Evolutionary conservation across 164 flowering plant species (phyloP), one percentile per base, ranked within the genome.

Genomic region (Umbellularia californica): DNA sequence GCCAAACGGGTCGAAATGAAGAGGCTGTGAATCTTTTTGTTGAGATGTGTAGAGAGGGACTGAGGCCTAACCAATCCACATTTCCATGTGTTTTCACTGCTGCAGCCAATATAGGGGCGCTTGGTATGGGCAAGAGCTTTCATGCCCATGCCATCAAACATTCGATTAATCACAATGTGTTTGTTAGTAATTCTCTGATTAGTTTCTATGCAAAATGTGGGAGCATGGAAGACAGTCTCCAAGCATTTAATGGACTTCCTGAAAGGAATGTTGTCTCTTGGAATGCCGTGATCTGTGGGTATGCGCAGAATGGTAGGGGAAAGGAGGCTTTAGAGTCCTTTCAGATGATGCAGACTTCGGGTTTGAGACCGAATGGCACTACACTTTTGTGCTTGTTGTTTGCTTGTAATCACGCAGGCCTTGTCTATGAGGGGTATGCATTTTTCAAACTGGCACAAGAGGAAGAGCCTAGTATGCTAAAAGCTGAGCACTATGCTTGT

Each of bases 141-240:
- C 98, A 93, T 83, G 98, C 90, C 55, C 87, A 84, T 77, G 93
- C 91, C 20, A 65, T 91, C 15, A 93, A 93, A 82, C 77, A 67
- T 65, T 77, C 89, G 81, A 88, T 85, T 12, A 76, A 80, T 67
- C 73, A 76, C 60, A 82, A 83, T 72, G 79, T 83, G 71, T 93
- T 84, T 80, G 85, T 89, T 62, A 84, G 86, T 7, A 93, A 93
- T 78, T 86, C 96, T 65, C 76, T 93, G 52, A 77, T 93, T 15
- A 91, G 90, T 75, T 88, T 89, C 68, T 93, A 93, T 73, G 88
- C 95, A n/a, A 93, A 90, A 84, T 91, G 95, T 75, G 98, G 96
- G 58, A 81, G 78, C 81, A 87, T 93, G 92, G 92, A 89, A 65
- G 96, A 90, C 22, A 84, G 95, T 76, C 82, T 87, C 15, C 68